A percentile compares a stretch with the other conserved stretches of the same genome.
These are phyloP conservation scores for Annulohypoxylon bovei DNA, from an alignment of 495 filamentous ascomycete genomes.

Conservation along the genomic window DNA sequence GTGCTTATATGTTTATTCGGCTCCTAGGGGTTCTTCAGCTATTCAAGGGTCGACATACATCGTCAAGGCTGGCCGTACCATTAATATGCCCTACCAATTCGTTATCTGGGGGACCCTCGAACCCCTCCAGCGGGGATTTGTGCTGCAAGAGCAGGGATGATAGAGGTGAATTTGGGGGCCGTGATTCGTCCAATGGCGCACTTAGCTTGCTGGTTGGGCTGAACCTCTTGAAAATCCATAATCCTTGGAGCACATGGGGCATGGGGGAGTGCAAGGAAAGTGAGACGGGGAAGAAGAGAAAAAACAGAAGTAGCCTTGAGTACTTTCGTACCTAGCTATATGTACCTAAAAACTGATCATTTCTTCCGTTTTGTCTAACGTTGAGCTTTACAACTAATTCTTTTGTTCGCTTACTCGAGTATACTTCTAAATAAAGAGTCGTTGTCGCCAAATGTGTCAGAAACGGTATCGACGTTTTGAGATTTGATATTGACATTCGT, in stretches of 20 bases:
- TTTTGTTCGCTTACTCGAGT: background rate
- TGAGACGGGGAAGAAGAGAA: conserved; percentile 5
- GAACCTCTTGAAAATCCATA: conserved; percentile 29
- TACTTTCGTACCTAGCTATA: conserved; percentile 25
- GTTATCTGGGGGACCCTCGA: conserved; percentile 17
- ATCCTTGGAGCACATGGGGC: conserved; percentile 9
- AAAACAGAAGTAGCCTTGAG: conserved; percentile 9
- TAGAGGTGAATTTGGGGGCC: conserved; percentile 27
- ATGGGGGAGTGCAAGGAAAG: conserved; percentile 1
- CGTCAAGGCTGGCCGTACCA: background rate
- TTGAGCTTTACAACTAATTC: background rate
- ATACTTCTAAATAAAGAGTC: background rate
- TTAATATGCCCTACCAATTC: conserved; percentile 15
- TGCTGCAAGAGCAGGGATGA: conserved; percentile 40
- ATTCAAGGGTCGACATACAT: conserved; percentile 16
- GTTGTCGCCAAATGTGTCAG: conserved; percentile 11
- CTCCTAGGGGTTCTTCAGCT: conserved; percentile 22
- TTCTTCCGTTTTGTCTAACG: conserved; percentile 18
- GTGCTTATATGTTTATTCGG: background rate
- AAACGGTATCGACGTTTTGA: conserved; percentile 2
- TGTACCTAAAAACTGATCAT: conserved; percentile 20
- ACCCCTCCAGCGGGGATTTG: conserved; percentile 29
- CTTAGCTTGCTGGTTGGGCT: conserved; percentile 44
- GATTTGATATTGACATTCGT: conserved; percentile 6
- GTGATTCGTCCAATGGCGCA: conserved; percentile 43